Evolutionary conservation across 2,329 filamentous ascomycete species (phyloP).

Genomic region (Aspergillus unguis): DNA sequence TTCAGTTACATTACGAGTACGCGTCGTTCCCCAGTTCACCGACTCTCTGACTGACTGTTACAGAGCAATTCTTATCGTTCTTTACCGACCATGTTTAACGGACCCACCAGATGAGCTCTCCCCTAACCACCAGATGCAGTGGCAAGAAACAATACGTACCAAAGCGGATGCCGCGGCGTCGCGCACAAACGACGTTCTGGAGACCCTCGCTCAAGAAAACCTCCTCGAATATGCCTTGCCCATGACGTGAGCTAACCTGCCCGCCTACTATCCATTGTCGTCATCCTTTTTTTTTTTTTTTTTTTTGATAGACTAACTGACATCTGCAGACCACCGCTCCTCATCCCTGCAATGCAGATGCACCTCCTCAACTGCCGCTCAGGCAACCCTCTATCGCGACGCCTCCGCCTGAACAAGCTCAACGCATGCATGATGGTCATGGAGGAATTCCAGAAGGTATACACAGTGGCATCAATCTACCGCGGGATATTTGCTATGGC

Average conservation of each 20-base stretch:
- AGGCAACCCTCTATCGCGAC: conserved; percentile 20
- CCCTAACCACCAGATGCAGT: conserved; percentile 12
- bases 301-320: not conserved
- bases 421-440: conserved; percentile 32
- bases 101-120: conserved; percentile 20
- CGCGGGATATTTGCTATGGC: conserved; percentile 26
- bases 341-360: conserved; percentile 34
- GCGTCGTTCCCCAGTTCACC: not conserved
- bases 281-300: no score
- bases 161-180: conserved; percentile 27
- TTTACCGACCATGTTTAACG: conserved; percentile 28
- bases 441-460: conserved; percentile 30
- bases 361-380: conserved; percentile 30
- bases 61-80: conserved; percentile 26
- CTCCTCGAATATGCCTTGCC: conserved; percentile 23
- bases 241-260: conserved; percentile 32
- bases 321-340: conserved; percentile 20
- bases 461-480: conserved; percentile 27
- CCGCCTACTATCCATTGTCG: no score
- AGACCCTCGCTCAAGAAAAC: conserved; percentile 24
- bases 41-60: conserved; percentile 1
- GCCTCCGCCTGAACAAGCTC: conserved; percentile 30
- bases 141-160: conserved; percentile 22
- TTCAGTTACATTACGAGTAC: conserved; percentile 32
- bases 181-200: conserved; percentile 26